phyloP scores from a whole-genome alignment of 495 filamentous ascomycete species.

The Polyplosphaeria fusca region DNA sequence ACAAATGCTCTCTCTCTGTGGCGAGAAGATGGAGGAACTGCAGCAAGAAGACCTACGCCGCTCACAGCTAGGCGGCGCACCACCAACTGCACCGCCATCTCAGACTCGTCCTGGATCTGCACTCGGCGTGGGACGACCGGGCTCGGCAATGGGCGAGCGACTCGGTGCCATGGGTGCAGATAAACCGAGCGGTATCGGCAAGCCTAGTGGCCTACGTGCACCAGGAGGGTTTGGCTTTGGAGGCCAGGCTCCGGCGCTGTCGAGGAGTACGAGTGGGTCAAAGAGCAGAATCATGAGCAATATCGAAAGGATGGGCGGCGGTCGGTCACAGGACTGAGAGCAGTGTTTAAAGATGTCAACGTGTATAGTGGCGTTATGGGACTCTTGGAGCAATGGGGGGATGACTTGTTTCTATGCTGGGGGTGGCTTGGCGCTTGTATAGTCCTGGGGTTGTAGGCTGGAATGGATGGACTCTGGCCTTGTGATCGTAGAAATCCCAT shows the following conservation, averaged over 20 bases:
- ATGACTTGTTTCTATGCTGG: neutral
- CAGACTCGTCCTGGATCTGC: constrained; percentile 14
- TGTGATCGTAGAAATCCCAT: neutral
- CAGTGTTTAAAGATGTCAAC: neutral
- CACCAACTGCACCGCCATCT: constrained; percentile 5
- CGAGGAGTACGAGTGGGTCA: constrained; percentile 17
- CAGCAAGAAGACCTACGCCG: constrained; percentile 25
- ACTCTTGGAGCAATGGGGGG: neutral
- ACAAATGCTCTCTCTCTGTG: constrained; percentile 66
- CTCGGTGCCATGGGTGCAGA: constrained; percentile 10
- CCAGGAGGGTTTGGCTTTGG: constrained; percentile 27
- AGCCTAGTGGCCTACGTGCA: constrained; percentile 23
- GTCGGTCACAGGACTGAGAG: neutral
- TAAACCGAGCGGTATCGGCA: constrained; percentile 10
- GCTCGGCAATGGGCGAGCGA: constrained; percentile 16
- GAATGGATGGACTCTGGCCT: no score
- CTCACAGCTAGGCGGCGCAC: constrained; percentile 1
- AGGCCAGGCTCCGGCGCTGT: neutral
- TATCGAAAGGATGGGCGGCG: constrained; percentile 32
- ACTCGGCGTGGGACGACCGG: constrained; percentile 9
- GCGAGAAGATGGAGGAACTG: constrained; percentile 23
- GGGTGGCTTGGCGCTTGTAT: neutral
- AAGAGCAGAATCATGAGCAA: constrained; percentile 33
- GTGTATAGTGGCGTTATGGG: neutral
- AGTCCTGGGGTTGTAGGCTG: neutral